Conservation (phyloP, 2,329 filamentous ascomycete genomes). For the Alternaria conjuncta region DNA sequence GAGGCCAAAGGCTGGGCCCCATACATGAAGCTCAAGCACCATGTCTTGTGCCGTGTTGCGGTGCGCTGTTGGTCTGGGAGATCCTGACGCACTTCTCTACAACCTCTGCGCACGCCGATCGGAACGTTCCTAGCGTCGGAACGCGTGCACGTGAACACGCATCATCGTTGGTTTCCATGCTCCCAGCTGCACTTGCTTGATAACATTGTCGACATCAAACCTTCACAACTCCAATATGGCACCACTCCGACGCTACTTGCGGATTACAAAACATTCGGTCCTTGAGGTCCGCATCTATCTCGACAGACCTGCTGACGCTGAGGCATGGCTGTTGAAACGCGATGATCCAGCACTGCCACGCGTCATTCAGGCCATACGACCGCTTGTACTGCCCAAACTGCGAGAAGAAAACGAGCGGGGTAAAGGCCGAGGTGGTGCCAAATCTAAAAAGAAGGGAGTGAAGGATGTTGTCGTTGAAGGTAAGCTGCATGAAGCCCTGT, state of each 20-base stretch:
- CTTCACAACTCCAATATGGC: constrained; percentile 65
- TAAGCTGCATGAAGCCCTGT: constrained; percentile 50
- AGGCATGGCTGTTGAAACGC: constrained; percentile 83
- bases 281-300: constrained; percentile 97
- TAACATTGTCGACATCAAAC: neutral
- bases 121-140: constrained; percentile 15
- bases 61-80: neutral
- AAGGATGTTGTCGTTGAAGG: constrained; percentile 88
- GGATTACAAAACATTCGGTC: constrained; percentile 91
- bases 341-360: constrained; percentile 78
- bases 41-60: constrained; percentile 27
- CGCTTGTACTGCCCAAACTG: constrained; percentile 86
- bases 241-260: constrained; percentile 84
- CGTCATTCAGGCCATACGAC: constrained; percentile 84
- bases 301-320: constrained; percentile 82
- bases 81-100: neutral
- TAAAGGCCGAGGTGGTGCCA: constrained; percentile 64
- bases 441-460: constrained; percentile 77
- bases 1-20: constrained; percentile 86
- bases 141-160: constrained; percentile 30
- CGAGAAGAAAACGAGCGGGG: constrained; percentile 77
- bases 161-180: constrained; percentile 10
- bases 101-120: constrained; percentile 12
- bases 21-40: constrained; percentile 81
- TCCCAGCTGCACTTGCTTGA: neutral